Evolutionary conservation across 2,329 filamentous ascomycete species (phyloP), one percentile per base, ranked within the genome.

Genomic region (Hymenotorrendiella dingleyae): DNA sequence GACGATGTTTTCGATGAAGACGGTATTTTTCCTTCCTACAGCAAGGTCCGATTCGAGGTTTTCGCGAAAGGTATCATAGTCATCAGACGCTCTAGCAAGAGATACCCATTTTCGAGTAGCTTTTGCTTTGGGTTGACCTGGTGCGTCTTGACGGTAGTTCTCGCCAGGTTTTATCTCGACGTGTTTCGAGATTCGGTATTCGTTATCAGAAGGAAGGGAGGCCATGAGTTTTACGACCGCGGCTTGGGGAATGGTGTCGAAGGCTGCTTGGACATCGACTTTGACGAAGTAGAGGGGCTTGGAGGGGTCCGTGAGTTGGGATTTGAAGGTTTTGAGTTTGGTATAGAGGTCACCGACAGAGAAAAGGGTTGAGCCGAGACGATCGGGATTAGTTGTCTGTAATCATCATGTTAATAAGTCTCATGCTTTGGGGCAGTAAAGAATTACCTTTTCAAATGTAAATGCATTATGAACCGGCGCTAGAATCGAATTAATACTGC

Each of bases 161-260:
- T 57, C 56, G 52, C 51, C 62, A 6, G 78, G 70, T 51, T 73
- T 77, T 27, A 93, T 75, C 59, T 94, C 84, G 6, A 80, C 78
- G 55, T 96, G 83, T 51, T 82, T 89, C 6, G 74, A 73, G 36
- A 94, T 73, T 6, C 74, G 72, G 59, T 98, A 98, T 17, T 69
- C 66, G 3, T 72, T 64, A 44, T 84, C 68, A 10, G 66, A 67
- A 49, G 63, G 77, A 50, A 75, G 78, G 40, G 59, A 80, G 45
- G 50, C 63, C 49, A 94, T 74, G 20, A 97, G 68, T 19, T 70
- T 61, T 24, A 96, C 59, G 14, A 97, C 69, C 1, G 79, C 77
- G 20, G 74, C 65, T 61, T 97, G 93, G 0, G 93, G 93, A 33
- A 98, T 96, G 0, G 86, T 95, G 63, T 98, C 93, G 61, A 96